Evolutionary conservation across 352 stramenopile genomes (phyloP).

Genomic region (Aphanomyces astaci): DNA sequence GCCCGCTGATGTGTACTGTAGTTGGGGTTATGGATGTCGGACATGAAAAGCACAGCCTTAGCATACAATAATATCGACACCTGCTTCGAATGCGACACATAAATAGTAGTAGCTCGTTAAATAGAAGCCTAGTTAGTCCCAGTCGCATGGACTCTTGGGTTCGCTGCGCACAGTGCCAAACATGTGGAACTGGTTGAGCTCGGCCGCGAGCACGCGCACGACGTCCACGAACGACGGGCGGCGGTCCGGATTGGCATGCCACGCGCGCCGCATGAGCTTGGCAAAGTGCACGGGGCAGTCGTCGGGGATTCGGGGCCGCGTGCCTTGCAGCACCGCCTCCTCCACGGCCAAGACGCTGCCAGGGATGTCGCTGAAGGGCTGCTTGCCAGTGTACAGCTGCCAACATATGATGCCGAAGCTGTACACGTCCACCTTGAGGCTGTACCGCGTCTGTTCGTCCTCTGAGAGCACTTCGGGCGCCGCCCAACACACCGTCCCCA

Average conservation of each 20-base stretch:
- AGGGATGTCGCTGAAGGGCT: slow-evolving; percentile 69
- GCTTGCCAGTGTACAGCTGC: slow-evolving; percentile 65
- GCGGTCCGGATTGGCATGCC: slow-evolving; percentile 59
- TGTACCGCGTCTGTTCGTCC: slow-evolving; percentile 59
- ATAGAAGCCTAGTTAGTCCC: not conserved
- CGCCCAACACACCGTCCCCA: slow-evolving; percentile 73
- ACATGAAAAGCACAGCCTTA: no score
- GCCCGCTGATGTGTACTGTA: no score
- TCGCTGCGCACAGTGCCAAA: not conserved
- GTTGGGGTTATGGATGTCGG: no score
- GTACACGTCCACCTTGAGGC: slow-evolving; percentile 78
- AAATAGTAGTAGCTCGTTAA: not conserved
- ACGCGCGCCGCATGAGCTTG: slow-evolving; percentile 78
- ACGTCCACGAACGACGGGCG: slow-evolving; percentile 72
- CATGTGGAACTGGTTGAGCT: slow-evolving; percentile 30
- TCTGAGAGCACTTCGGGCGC: slow-evolving; percentile 65
- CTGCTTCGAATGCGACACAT: no score
- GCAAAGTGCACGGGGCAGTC: slow-evolving; percentile 56
- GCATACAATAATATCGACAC: no score
- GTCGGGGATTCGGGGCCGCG: slow-evolving; percentile 50
- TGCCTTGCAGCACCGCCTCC: slow-evolving; percentile 59
- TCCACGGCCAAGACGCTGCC: slow-evolving; percentile 61
- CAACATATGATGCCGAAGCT: slow-evolving; percentile 82
- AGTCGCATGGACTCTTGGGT: not conserved
- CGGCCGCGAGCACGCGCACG: slow-evolving; percentile 64